phyloP scores from a whole-genome alignment of 345 rosid genomes.

The Arabis hirsuta region DNA sequence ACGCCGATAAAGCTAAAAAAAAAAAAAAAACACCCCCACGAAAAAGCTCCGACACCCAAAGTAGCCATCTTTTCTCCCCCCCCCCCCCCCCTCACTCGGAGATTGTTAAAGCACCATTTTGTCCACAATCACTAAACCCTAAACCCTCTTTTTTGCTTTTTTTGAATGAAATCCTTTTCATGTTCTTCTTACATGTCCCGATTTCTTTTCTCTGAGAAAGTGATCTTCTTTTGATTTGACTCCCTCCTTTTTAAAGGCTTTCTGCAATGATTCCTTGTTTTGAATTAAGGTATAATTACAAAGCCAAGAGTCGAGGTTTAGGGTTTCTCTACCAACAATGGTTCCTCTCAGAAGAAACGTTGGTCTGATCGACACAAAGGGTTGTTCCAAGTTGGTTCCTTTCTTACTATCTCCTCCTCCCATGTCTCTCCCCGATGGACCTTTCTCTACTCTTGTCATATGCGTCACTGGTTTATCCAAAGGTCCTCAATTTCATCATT shows the following conservation, averaged over 20 bases:
- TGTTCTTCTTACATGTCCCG: conserved; percentile 39
- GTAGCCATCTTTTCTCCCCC: conserved; percentile 31
- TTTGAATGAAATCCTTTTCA: conserved; percentile 34
- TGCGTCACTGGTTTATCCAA: conserved; percentile 95
- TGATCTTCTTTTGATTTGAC: conserved; percentile 10
- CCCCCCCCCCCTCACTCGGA: conserved; percentile 15
- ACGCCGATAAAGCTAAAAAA: conserved; percentile 48
- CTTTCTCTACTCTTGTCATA: conserved; percentile 74
- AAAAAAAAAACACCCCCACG: conserved; percentile 1
- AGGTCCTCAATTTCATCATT: conserved; percentile 42
- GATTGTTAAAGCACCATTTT: conserved; percentile 39
- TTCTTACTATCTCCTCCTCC: conserved; percentile 56
- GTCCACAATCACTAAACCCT: conserved; percentile 39
- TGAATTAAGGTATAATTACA: conserved; percentile 24
- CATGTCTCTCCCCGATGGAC: conserved; percentile 50
- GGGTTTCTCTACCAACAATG: conserved; percentile 41
- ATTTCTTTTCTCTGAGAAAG: conserved; percentile 35
- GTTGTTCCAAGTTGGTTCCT: conserved; percentile 77
- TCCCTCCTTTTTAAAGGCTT: conserved; percentile 27
- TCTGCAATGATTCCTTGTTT: conserved; percentile 44
- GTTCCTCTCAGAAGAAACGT: conserved; percentile 59
- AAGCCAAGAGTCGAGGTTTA: background rate
- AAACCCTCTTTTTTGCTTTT: conserved; percentile 37
- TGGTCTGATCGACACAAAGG: conserved; percentile 65
- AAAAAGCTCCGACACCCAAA: conserved; percentile 41